Evolutionary conservation across 768 basidiomycete species (phyloP).

Genomic region (Russula sp.): DNA sequence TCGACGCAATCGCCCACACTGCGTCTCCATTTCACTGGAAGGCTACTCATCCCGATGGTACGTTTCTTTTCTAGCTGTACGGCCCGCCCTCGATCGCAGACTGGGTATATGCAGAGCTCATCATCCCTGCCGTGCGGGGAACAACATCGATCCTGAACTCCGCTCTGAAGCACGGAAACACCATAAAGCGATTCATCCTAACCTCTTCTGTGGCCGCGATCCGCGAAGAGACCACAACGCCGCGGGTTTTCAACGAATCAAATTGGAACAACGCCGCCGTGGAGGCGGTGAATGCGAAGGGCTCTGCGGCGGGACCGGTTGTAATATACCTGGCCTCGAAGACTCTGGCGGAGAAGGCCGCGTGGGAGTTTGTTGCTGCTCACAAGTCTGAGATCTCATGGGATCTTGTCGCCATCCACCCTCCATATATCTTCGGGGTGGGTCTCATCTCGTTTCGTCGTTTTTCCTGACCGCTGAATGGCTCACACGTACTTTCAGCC

Average conservation of each 20-base stretch:
- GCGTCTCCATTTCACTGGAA: too few species aligned
- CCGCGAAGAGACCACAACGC: slow-evolving; percentile 25
- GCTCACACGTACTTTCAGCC: slow-evolving; percentile 22
- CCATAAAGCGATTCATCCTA: slow-evolving; percentile 50
- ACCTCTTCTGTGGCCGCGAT: slow-evolving; percentile 54
- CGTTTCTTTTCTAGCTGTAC: too few species aligned
- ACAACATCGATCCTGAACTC: too few species aligned
- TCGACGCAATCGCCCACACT: too few species aligned
- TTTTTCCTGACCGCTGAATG: not conserved
- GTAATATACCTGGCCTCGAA: slow-evolving; percentile 53
- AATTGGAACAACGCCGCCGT: slow-evolving; percentile 53
- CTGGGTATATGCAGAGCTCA: too few species aligned
- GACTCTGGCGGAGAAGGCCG: slow-evolving; percentile 53
- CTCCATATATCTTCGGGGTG: slow-evolving; percentile 35
- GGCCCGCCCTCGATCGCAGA: too few species aligned
- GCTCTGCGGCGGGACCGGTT: slow-evolving; percentile 35
- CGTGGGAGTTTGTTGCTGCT: slow-evolving; percentile 44
- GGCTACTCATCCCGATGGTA: too few species aligned
- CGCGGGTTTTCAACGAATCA: slow-evolving; percentile 24
- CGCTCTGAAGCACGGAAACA: too few species aligned
- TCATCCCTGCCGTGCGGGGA: too few species aligned
- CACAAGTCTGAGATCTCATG: slow-evolving; percentile 40
- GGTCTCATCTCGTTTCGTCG: not conserved
- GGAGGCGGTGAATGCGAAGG: slow-evolving; percentile 42
- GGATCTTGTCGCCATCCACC: slow-evolving; percentile 51